These are phyloP conservation scores for Fusarium robinianum DNA, from an alignment of 2,329 filamentous ascomycete genomes.

Conservation along the genomic window DNA sequence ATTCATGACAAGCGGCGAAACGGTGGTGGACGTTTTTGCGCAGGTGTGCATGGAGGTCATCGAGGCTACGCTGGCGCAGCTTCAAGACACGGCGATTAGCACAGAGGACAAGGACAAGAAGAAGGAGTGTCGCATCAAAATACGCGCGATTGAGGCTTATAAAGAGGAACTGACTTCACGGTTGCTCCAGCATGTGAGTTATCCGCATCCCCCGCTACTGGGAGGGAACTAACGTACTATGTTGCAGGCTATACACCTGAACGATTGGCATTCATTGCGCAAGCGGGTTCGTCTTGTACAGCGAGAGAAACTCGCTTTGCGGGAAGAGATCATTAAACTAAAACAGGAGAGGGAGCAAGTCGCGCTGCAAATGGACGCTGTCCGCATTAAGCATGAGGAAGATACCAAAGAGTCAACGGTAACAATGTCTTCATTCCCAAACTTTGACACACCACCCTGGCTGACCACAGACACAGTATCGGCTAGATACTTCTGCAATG, in stretches of 20 bases:
- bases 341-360: slow-evolving; percentile 65
- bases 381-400: slow-evolving; percentile 63
- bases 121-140: slow-evolving; percentile 60
- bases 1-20: slow-evolving; percentile 61
- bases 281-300: slow-evolving; percentile 62
- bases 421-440: slow-evolving; percentile 26
- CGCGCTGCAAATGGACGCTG: slow-evolving; percentile 64
- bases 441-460: rapidly evolving
- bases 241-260: slow-evolving; percentile 60
- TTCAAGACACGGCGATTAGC: slow-evolving; percentile 47
- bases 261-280: slow-evolving; percentile 60
- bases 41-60: slow-evolving; percentile 66
- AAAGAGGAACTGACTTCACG: slow-evolving; percentile 59
- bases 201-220: rapidly evolving
- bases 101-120: slow-evolving; percentile 53
- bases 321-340: slow-evolving; percentile 64
- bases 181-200: slow-evolving; percentile 62
- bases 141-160: slow-evolving; percentile 62
- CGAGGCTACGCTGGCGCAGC: slow-evolving; percentile 52
- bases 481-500: slow-evolving; percentile 58
- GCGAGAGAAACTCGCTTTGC: slow-evolving; percentile 59
- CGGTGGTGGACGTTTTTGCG: slow-evolving; percentile 64
- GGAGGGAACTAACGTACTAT: rapidly evolving
- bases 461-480: slow-evolving; percentile 40
- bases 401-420: slow-evolving; percentile 58